A percentile compares a stretch with the other conserved stretches of the same genome.
Conservation (phyloP, 345 rosid species). For the Anacardium occidentale region DNA sequence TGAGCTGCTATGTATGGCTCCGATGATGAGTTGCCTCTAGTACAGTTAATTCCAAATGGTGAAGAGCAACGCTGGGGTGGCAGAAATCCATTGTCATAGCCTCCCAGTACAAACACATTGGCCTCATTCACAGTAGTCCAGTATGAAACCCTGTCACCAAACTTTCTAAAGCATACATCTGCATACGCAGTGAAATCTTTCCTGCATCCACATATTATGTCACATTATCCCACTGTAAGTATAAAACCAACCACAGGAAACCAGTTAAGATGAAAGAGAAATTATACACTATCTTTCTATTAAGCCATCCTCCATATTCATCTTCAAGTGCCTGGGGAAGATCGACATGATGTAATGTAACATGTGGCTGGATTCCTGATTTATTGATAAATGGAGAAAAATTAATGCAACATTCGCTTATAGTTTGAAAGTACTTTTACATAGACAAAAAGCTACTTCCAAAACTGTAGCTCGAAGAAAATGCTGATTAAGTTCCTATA, state of each 20-base stretch:
- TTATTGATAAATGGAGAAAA: background rate
- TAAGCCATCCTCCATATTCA: conserved; percentile 45
- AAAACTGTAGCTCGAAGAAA: background rate
- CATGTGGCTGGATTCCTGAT: conserved; percentile 44
- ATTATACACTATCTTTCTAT: conserved; percentile 35
- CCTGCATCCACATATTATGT: conserved; percentile 23
- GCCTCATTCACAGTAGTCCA: conserved; percentile 55
- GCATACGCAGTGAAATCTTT: conserved; percentile 44
- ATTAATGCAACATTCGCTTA: background rate
- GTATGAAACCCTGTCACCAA: conserved; percentile 41
- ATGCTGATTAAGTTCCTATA: too few relatives aligned
- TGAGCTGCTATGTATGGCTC: conserved; percentile 49
- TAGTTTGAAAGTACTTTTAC: background rate
- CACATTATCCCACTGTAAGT: background rate
- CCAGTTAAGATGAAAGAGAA: background rate
- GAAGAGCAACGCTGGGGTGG: conserved; percentile 42
- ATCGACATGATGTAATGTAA: conserved; percentile 35
- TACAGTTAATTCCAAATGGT: conserved; percentile 38
- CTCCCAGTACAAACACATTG: conserved; percentile 29
- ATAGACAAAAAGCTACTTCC: background rate
- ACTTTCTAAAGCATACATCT: conserved; percentile 49
- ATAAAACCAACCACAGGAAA: background rate
- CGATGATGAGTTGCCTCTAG: conserved; percentile 38
- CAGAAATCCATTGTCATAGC: conserved; percentile 28
- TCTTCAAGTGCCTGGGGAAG: conserved; percentile 47